Conservation (phyloP, 768 basidiomycete species). For the Amanita muscaria region DNA sequence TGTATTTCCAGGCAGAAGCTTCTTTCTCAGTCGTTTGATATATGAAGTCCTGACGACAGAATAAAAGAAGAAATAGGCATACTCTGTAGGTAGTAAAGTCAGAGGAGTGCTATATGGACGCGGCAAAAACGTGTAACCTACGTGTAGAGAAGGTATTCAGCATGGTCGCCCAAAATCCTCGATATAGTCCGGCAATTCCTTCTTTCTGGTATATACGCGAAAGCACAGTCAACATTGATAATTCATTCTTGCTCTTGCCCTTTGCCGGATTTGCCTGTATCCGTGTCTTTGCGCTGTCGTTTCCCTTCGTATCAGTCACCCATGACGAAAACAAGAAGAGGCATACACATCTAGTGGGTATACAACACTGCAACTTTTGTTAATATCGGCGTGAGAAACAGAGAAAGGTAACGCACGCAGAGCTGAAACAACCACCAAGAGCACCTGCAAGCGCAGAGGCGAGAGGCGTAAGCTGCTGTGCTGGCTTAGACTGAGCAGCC, state of each 20-base stretch:
- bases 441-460: slow-evolving; percentile 90
- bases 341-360: slow-evolving; percentile 93
- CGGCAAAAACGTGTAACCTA: slow-evolving; percentile 24
- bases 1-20: slow-evolving; percentile 52
- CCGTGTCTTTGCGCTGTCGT: slow-evolving; percentile 78
- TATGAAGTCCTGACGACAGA: slow-evolving; percentile 82
- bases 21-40: slow-evolving; percentile 57
- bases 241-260: slow-evolving; percentile 43
- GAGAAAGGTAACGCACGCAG: slow-evolving; percentile 55
- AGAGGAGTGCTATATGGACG: slow-evolving; percentile 14
- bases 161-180: slow-evolving; percentile 95
- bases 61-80: slow-evolving; percentile 99
- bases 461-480: slow-evolving; percentile 71
- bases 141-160: slow-evolving; percentile 97
- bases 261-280: slow-evolving; percentile 73
- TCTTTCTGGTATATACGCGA: slow-evolving; percentile 69
- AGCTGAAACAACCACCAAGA: slow-evolving; percentile 86
- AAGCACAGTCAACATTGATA: slow-evolving; percentile 58
- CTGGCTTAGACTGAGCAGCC: slow-evolving; percentile 48
- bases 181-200: slow-evolving; percentile 76
- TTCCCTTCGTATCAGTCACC: too few relatives aligned
- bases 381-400: slow-evolving; percentile 5
- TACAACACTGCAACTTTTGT: slow-evolving; percentile 49
- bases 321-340: too few relatives aligned
- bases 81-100: slow-evolving; percentile 46